phyloP scores from a whole-genome alignment of 1,139 yeast genomes.

The Zygoascus hellenicus region DNA sequence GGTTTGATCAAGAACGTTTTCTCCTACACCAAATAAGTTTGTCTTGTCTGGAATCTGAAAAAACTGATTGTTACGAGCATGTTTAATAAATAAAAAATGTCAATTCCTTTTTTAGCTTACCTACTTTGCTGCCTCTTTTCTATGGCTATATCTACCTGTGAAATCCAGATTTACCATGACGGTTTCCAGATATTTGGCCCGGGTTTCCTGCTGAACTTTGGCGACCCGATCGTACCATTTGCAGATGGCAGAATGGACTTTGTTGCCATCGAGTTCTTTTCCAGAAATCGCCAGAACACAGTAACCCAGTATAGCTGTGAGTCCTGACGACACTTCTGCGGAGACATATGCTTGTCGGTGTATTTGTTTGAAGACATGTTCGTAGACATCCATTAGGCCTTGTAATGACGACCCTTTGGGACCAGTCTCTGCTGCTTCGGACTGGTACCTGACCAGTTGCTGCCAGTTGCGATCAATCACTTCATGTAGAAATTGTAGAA shows the following conservation, averaged over 20 bases:
- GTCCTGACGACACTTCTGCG: background rate
- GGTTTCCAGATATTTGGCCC: background rate
- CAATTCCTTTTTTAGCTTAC: background rate
- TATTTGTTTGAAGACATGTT: constrained; percentile 3
- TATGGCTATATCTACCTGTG: constrained; percentile 5
- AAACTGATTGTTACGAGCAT: constrained; percentile 10
- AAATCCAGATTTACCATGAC: constrained; percentile 9
- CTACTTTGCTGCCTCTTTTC: background rate
- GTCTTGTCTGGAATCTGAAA: background rate
- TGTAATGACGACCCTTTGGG: constrained; percentile 4
- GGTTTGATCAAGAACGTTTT: constrained; percentile 98
- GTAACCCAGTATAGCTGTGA: constrained; percentile 4
- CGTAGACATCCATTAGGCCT: constrained; percentile 5
- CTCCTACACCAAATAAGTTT: constrained; percentile 93
- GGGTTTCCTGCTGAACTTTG: background rate
- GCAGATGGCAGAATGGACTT: background rate
- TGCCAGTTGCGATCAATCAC: constrained; percentile 11
- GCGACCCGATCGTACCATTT: background rate
- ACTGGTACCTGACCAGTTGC: constrained; percentile 3
- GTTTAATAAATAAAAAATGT: constrained; percentile 3
- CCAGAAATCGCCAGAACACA: background rate
- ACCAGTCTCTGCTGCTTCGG: too few species aligned
- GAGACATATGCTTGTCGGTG: constrained; percentile 2
- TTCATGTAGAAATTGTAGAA: constrained; percentile 5
- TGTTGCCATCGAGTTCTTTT: background rate